phyloP scores from a whole-genome alignment of 2,329 filamentous ascomycete species.

The Alternaria longipes region DNA sequence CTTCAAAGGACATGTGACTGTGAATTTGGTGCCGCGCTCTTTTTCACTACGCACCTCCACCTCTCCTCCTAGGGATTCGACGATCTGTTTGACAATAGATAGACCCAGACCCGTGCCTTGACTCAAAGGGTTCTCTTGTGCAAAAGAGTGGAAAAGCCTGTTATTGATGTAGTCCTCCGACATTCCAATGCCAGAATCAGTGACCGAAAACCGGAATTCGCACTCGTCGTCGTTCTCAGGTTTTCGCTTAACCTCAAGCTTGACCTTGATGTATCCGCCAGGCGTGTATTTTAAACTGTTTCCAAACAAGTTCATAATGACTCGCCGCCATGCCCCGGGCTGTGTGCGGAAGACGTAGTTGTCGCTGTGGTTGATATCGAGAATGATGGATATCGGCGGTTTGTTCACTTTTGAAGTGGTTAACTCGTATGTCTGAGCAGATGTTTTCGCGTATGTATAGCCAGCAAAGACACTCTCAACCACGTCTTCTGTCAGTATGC shows the following conservation, averaged over 20 bases:
- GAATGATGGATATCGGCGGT: constrained; percentile 41
- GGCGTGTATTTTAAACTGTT: constrained; percentile 53
- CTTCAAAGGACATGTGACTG: constrained; percentile 47
- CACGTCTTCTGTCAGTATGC: constrained; percentile 48
- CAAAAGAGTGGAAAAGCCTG: constrained; percentile 51
- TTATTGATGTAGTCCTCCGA: constrained; percentile 51
- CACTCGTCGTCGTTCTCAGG: constrained; percentile 32
- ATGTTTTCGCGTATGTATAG: constrained; percentile 45
- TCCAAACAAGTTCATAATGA: constrained; percentile 53
- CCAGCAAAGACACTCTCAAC: constrained; percentile 51
- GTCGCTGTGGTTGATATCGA: constrained; percentile 48
- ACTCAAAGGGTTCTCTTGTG: constrained; percentile 51
- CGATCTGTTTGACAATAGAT: constrained; percentile 52
- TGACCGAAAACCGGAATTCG: constrained; percentile 46
- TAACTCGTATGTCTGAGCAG: constrained; percentile 38
- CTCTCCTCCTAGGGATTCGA: constrained; percentile 49
- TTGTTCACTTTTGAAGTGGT: constrained; percentile 24
- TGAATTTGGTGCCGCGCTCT: constrained; percentile 50
- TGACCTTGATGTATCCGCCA: constrained; percentile 49
- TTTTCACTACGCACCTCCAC: constrained; percentile 50
- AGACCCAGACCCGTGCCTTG: constrained; percentile 52
- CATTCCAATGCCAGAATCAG: constrained; percentile 54
- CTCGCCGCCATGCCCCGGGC: constrained; percentile 50
- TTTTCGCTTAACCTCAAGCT: constrained; percentile 43
- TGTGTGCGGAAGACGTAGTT: constrained; percentile 51